phyloP scores from a whole-genome alignment of 345 rosid species.

The Combretum micranthum region DNA sequence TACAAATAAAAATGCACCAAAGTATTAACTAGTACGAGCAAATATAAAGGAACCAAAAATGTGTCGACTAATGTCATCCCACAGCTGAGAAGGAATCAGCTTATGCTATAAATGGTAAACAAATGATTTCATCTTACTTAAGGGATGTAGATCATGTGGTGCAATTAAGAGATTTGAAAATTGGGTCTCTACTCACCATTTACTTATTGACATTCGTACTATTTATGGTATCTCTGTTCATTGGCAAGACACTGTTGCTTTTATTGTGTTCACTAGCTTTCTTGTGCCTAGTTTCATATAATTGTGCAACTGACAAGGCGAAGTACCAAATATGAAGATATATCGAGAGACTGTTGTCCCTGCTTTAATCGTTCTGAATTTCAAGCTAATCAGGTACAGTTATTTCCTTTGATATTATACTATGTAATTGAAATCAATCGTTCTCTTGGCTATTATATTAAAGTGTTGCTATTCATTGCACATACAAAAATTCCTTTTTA shows the following conservation, averaged over 20 bases:
- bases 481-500: background rate
- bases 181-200: conserved; percentile 63
- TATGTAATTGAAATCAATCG: background rate
- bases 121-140: conserved; percentile 73
- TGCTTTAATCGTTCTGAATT: conserved; percentile 65
- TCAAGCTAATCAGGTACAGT: conserved; percentile 69
- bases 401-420: background rate
- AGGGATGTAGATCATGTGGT: conserved; percentile 74
- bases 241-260: conserved; percentile 46
- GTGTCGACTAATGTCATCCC: conserved; percentile 61
- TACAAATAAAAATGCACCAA: conserved; percentile 81
- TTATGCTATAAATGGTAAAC: conserved; percentile 49
- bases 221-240: conserved; percentile 56
- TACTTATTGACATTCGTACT: conserved; percentile 78
- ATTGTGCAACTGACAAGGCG: conserved; percentile 47
- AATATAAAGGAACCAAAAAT: conserved; percentile 69
- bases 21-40: conserved; percentile 67
- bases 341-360: conserved; percentile 68
- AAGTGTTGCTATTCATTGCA: too few species aligned
- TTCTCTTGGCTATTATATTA: background rate
- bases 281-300: conserved; percentile 86
- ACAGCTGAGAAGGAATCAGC: conserved; percentile 71
- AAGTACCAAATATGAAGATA: conserved; percentile 53
- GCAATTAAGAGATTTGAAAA: conserved; percentile 72
- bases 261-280: conserved; percentile 73